phyloP scores from a whole-genome alignment of 805 yeast genomes.

The Candida broadrunensis region DNA sequence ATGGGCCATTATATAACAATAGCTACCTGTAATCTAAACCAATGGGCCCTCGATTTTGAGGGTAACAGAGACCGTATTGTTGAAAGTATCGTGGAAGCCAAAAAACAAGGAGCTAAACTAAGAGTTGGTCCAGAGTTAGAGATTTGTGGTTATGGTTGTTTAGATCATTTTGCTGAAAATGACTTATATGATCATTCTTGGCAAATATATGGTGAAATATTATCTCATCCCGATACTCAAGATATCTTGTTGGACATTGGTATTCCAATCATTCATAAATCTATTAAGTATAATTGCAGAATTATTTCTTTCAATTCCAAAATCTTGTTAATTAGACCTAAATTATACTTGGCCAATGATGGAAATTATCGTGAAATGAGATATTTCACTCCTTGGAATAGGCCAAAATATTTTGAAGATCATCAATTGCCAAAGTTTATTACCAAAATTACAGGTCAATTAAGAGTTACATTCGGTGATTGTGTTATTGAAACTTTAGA shows the following conservation, averaged over 20 bases:
- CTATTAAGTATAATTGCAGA: slow-evolving; percentile 89
- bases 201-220: slow-evolving; percentile 86
- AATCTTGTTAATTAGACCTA: slow-evolving; percentile 86
- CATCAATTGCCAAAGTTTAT: slow-evolving; percentile 70
- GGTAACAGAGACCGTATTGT: slow-evolving; percentile 93
- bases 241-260: slow-evolving; percentile 89
- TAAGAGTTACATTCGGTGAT: slow-evolving; percentile 79
- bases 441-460: slow-evolving; percentile 63
- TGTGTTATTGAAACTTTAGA: slow-evolving; percentile 81
- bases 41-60: slow-evolving; percentile 98
- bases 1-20: slow-evolving; percentile 89
- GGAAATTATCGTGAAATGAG: slow-evolving; percentile 99
- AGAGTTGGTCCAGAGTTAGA: slow-evolving; percentile 98
- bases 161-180: slow-evolving; percentile 90
- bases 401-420: slow-evolving; percentile 71
- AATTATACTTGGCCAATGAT: slow-evolving; percentile 90
- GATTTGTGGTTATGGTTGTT: slow-evolving; percentile 89
- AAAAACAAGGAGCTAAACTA: slow-evolving; percentile 67
- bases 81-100: slow-evolving; percentile 76
- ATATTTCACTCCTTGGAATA: slow-evolving; percentile 91
- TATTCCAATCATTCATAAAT: slow-evolving; percentile 87
- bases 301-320: slow-evolving; percentile 74
- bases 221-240: slow-evolving; percentile 62
- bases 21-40: slow-evolving; percentile 93
- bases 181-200: slow-evolving; percentile 88